Evolutionary conservation across 2,329 filamentous ascomycete genomes (phyloP), one percentile per base, ranked within the genome.

Genomic region (Hymenoscyphus fructigenus): DNA sequence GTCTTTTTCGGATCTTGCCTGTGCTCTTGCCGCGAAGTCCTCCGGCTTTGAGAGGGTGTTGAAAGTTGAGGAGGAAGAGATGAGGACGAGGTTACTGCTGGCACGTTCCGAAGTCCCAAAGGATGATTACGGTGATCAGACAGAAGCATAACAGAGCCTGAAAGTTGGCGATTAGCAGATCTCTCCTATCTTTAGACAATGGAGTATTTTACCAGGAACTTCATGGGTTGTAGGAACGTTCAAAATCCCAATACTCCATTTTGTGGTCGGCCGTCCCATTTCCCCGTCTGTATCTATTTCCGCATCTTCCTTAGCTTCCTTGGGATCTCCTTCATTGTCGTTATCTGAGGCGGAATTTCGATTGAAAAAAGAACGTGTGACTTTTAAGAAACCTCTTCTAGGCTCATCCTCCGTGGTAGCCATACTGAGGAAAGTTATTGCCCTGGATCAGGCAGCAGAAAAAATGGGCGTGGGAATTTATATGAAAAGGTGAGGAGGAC

Each of bases 191-290:
- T 3, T 26, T 38, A 6, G 12, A 50, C 14, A 4, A 28, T 56
- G 20, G 34, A 14, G 57, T 17, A 47, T 68, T 84, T 68, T 79
- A 93, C 91, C 92, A 70, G 93, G 93, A 14, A 97, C 93, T 78
- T 96, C 91, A 68, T 95, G 90, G 0, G 93, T 97, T 64, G 89
- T 77, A 58, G 81, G 85, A 72, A 95, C 92, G 73, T 92, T 93
- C 68, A 97, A 77, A 29, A 97, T 91, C n/a, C 93, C 93, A 79
- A 96, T 80, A 59, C 80, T 84, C 85, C 85, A 88, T 77, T 75
- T 83, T 6, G 80, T 74, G 29, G 74, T 56, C 28, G 44, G 60
- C 4, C 47, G 28, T 55, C 50, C 50, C 12, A 23, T 38, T 5
- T n/a, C 50, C 14, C 28, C 29, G 1, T 41, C 38, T 26, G 59